Conservation (phyloP, 2,329 filamentous ascomycete species). For the Ophiostoma sp. region DNA sequence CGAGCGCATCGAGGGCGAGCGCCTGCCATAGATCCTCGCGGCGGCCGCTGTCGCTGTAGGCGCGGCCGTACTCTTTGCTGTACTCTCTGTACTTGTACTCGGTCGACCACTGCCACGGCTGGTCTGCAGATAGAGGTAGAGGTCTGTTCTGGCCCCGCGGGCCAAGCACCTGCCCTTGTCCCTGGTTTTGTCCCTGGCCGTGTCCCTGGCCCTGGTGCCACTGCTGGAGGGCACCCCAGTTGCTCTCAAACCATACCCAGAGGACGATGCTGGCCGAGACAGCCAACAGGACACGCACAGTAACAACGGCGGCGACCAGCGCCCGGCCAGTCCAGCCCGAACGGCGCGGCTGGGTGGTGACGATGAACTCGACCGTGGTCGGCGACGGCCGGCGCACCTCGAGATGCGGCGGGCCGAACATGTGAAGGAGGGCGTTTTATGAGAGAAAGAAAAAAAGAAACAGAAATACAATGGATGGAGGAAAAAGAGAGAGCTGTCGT, state of each 20-base stretch:
- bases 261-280: conserved; percentile 46
- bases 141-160: no score
- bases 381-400: conserved; percentile 66
- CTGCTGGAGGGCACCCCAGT: not conserved
- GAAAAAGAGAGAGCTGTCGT: conserved; percentile 4
- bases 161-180: no score
- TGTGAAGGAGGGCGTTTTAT: conserved; percentile 32
- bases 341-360: conserved; percentile 65
- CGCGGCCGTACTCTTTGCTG: conserved; percentile 3
- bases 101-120: not conserved
- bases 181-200: not conserved
- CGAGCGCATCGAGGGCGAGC: conserved; percentile 29
- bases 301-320: conserved; percentile 41
- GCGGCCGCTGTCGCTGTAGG: conserved; percentile 4
- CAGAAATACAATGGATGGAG: not conserved
- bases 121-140: not conserved
- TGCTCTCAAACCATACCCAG: conserved; percentile 39
- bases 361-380: conserved; percentile 87
- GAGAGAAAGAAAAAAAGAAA: not conserved
- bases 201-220: not conserved
- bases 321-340: conserved; percentile 32
- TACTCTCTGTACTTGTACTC: conserved; percentile 6
- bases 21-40: conserved; percentile 15
- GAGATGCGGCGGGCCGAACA: conserved; percentile 60
- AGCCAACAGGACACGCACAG: conserved; percentile 41